Conservation (phyloP, 176 grass and related monocot genomes). For the Dactylis glomerata region DNA sequence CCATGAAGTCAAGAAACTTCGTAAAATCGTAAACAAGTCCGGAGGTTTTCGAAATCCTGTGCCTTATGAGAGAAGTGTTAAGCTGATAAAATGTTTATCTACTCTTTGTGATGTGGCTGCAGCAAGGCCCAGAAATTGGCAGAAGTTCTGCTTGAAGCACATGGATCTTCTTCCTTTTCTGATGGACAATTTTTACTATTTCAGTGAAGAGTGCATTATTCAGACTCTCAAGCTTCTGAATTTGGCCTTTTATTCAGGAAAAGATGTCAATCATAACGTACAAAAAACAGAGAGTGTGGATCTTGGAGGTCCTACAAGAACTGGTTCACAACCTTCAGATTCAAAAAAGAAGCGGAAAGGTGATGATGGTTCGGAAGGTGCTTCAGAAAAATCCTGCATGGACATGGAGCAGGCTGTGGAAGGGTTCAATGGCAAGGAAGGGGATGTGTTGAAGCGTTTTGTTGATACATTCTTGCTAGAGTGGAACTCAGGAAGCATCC, state of each 20-base stretch:
- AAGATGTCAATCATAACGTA: conserved; percentile 55
- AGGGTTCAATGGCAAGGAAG: conserved; percentile 70
- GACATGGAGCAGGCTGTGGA: conserved; percentile 88
- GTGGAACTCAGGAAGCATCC: conserved; percentile 90
- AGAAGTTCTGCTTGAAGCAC: conserved; percentile 95
- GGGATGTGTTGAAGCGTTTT: conserved; percentile 67
- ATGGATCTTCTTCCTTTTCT: conserved; percentile 81
- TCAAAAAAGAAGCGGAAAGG: conserved; percentile 82
- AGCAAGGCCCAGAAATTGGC: conserved; percentile 97
- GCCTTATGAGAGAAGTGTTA: conserved; percentile 94
- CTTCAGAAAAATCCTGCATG: conserved; percentile 76
- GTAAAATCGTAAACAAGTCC: conserved; percentile 85
- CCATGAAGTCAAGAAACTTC: conserved; percentile 81
- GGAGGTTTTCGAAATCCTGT: conserved; percentile 87
- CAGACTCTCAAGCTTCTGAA: conserved; percentile 95
- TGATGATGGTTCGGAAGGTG: conserved; percentile 67
- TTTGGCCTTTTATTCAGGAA: conserved; percentile 90
- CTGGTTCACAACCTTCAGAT: conserved; percentile 51
- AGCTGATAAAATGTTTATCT: conserved; percentile 93
- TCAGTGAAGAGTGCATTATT: conserved; percentile 92
- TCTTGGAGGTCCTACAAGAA: conserved; percentile 49
- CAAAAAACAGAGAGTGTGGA: conserved; percentile 57
- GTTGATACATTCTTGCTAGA: conserved; percentile 82
- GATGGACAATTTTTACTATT: conserved; percentile 81
- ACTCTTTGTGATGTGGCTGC: conserved; percentile 77